These are phyloP conservation scores for Polygonum aviculare DNA, from an alignment of 148 eudicot species.

Conservation along the genomic window DNA sequence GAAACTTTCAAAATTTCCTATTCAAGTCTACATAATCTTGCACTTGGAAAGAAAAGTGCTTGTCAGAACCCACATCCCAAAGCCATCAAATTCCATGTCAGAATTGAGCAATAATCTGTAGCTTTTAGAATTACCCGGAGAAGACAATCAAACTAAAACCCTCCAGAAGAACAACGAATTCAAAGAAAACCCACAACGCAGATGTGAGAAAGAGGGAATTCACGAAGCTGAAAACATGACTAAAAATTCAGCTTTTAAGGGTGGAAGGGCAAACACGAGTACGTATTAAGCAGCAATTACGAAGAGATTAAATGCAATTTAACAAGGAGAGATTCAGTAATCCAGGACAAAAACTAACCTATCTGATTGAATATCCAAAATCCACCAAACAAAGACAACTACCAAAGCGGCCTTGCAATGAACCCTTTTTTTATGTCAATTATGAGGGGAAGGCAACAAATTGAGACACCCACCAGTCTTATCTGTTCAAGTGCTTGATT, in stretches of 20 bases:
- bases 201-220: neutral
- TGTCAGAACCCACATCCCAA: slow-evolving; percentile 3
- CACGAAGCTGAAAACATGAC: neutral
- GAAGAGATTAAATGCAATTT: neutral
- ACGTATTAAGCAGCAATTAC: neutral
- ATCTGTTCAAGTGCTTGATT: slow-evolving; percentile 20
- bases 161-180: neutral
- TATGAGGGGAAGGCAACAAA: slow-evolving; percentile 2
- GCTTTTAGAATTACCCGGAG: neutral
- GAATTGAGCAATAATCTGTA: neutral
- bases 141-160: neutral
- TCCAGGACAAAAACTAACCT: neutral
- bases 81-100: slow-evolving; percentile 2
- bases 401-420: neutral
- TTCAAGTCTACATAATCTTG: neutral
- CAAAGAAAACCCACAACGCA: neutral
- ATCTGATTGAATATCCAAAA: neutral
- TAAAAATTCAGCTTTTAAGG: neutral
- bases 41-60: neutral
- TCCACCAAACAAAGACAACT: neutral
- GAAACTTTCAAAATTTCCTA: neutral
- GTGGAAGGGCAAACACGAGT: neutral
- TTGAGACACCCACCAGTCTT: slow-evolving; percentile 29
- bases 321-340: neutral
- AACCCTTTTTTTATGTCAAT: neutral